These are phyloP conservation scores for Brasenia schreberi DNA, from an alignment of 164 flowering plant species.

Conservation along the genomic window DNA sequence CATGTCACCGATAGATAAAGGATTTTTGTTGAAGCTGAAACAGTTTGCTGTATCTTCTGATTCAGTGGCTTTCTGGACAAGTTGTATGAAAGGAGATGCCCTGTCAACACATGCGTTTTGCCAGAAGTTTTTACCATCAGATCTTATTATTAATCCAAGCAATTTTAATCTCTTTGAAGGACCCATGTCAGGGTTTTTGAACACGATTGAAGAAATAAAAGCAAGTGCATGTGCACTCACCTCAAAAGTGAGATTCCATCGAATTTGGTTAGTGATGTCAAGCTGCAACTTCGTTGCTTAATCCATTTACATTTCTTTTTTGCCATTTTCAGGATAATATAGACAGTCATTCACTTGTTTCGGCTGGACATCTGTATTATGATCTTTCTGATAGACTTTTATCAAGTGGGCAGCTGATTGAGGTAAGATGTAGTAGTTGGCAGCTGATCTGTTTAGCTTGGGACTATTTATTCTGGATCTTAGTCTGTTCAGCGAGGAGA, in stretches of 20 bases:
- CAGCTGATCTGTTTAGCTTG: too few species aligned
- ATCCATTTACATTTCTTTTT: not conserved
- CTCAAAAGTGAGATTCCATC: constrained; percentile 36
- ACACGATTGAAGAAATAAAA: not conserved
- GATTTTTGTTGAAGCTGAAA: constrained; percentile 31
- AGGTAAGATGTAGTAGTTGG: constrained; percentile 32
- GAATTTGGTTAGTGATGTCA: not conserved
- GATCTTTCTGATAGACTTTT: constrained; percentile 56
- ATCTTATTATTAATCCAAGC: constrained; percentile 15
- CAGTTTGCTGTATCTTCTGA: constrained; percentile 30
- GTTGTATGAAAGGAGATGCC: constrained; percentile 34
- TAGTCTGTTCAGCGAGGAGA: too few species aligned
- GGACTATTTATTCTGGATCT: too few species aligned
- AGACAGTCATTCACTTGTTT: constrained; percentile 29
- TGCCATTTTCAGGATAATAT: constrained; percentile 32
- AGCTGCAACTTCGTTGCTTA: not conserved
- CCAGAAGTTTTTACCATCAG: constrained; percentile 39
- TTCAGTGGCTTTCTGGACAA: constrained; percentile 46
- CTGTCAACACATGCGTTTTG: constrained; percentile 38
- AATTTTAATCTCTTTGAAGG: not conserved
- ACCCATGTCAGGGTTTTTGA: not conserved
- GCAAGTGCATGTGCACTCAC: not conserved
- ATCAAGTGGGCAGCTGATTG: constrained; percentile 36
- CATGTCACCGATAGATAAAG: constrained; percentile 45
- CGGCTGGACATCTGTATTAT: constrained; percentile 63